Percentiles rank a stretch among this genome's conserved stretches.
Conservation (phyloP, 495 filamentous ascomycete species). For the Mytilinidion resinicola region DNA sequence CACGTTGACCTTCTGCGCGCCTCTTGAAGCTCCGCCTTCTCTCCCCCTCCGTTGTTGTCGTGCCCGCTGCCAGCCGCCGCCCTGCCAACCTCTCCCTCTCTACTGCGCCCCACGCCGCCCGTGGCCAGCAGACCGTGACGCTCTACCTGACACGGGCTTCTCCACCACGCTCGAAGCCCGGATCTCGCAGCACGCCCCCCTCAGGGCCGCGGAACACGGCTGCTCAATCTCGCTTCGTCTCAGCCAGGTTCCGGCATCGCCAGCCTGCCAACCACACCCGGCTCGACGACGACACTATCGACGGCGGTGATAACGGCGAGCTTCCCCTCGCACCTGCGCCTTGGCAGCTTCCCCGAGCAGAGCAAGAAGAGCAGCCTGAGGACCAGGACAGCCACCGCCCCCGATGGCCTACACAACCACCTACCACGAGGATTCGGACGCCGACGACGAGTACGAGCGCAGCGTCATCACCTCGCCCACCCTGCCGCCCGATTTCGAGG, state of each 20-base stretch:
- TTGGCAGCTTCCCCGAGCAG: constrained; percentile 4
- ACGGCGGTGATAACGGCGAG: constrained; percentile 14
- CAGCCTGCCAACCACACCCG: neutral
- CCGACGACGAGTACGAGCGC: constrained; percentile 90
- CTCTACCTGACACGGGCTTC: constrained; percentile 7
- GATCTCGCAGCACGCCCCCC: neutral
- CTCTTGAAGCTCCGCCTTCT: neutral
- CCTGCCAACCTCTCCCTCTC: constrained; percentile 3
- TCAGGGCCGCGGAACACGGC: constrained; percentile 22
- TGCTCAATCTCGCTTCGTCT: constrained; percentile 31
- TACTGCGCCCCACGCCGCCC: neutral
- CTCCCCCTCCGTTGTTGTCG: neutral
- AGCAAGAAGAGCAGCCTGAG: neutral
- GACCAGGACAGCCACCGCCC: neutral
- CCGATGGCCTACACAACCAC: constrained; percentile 48
- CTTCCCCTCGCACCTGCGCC: constrained; percentile 12
- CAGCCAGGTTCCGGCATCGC: constrained; percentile 17
- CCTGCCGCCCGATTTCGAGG: constrained; percentile 63
- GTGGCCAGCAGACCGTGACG: neutral
- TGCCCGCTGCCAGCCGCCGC: neutral
- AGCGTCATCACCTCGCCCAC: constrained; percentile 69
- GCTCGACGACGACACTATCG: neutral
- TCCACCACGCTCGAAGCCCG: neutral
- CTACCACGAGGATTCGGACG: constrained; percentile 79
- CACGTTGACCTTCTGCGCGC: neutral